Conservation (phyloP, 2,329 filamentous ascomycete genomes). For the Fusarium tanahbumbuense region DNA sequence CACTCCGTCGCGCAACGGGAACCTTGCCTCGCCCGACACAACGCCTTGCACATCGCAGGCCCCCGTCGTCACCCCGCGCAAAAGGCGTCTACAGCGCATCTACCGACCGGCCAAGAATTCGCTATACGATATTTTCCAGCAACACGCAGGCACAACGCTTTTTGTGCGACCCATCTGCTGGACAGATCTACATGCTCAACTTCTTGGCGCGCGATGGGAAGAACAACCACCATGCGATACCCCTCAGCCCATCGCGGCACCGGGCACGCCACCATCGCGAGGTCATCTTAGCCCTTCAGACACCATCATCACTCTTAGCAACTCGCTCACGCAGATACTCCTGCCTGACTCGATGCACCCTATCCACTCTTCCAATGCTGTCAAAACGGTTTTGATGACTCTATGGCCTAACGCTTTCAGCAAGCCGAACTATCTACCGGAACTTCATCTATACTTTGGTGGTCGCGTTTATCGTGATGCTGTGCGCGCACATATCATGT, state of each 20-base stretch:
- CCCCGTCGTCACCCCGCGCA: slow-evolving; percentile 37
- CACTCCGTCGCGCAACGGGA: slow-evolving; percentile 17
- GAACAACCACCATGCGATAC: slow-evolving; percentile 56
- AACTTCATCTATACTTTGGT: slow-evolving; percentile 65
- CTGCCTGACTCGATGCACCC: slow-evolving; percentile 49
- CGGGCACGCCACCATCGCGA: slow-evolving; percentile 52
- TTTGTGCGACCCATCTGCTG: slow-evolving; percentile 66
- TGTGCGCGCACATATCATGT: slow-evolving; percentile 63
- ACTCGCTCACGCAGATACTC: slow-evolving; percentile 59
- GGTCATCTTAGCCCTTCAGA: slow-evolving; percentile 55
- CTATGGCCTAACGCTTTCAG: slow-evolving; percentile 57
- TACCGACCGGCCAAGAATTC: slow-evolving; percentile 60
- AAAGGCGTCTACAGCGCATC: slow-evolving; percentile 48
- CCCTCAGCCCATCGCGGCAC: slow-evolving; percentile 53
- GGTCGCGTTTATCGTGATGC: slow-evolving; percentile 57
- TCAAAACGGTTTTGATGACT: slow-evolving; percentile 58
- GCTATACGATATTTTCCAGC: slow-evolving; percentile 63
- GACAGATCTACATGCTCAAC: slow-evolving; percentile 63
- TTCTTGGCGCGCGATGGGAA: slow-evolving; percentile 61
- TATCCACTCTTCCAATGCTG: slow-evolving; percentile 54
- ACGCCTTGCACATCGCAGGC: slow-evolving; percentile 46
- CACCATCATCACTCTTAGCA: slow-evolving; percentile 57
- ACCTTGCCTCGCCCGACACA: slow-evolving; percentile 28
- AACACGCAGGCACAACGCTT: slow-evolving; percentile 60
- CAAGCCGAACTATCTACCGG: slow-evolving; percentile 48